A percentile compares a stretch with the other conserved stretches of the same genome.
Conservation (phyloP, 805 yeast genomes). For the Wickerhamomyces alni region DNA sequence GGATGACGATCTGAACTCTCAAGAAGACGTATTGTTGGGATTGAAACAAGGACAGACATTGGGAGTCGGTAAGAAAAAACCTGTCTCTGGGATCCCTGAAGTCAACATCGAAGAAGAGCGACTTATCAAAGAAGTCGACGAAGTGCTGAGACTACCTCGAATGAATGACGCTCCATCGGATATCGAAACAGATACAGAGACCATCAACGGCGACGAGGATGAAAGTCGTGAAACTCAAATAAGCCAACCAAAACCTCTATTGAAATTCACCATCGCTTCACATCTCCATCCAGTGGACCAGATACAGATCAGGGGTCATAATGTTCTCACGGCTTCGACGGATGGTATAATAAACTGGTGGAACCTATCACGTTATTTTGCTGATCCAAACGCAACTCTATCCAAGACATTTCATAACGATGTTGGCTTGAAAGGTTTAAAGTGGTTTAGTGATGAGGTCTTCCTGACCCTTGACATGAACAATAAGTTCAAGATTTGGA, state of each 20-base stretch:
- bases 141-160: not conserved
- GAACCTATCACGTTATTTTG: not conserved
- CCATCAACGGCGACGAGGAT: not conserved
- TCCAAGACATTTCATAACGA: not conserved
- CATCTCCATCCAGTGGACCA: not conserved
- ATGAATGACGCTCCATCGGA: not conserved
- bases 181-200: not conserved
- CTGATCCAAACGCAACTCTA: not conserved
- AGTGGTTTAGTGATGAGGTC: not conserved
- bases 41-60: not conserved
- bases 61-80: not conserved
- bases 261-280: not conserved
- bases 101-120: not conserved
- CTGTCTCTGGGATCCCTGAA: not conserved
- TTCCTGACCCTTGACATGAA: not conserved
- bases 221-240: not conserved
- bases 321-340: not conserved
- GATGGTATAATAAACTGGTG: not conserved
- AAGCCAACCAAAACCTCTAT: not conserved
- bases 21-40: not conserved
- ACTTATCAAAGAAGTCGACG: not conserved
- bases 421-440: not conserved
- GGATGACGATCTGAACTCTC: constrained; percentile 11
- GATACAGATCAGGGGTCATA: not conserved
- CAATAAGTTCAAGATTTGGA: not conserved